phyloP scores from a whole-genome alignment of 345 rosid species.

The Pugionium dolabratum region DNA sequence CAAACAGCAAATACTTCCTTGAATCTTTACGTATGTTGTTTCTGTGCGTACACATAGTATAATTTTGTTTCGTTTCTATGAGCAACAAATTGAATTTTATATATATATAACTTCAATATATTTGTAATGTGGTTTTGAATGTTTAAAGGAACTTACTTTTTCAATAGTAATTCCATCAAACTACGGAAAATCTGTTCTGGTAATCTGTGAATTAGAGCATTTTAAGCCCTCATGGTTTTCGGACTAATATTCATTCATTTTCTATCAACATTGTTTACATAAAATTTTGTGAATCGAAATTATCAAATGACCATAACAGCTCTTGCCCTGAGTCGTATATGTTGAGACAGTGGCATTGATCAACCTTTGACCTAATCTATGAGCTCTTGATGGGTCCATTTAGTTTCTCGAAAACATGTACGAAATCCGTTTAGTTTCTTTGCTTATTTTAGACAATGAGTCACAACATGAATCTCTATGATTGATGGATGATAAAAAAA shows the following conservation, averaged over 20 bases:
- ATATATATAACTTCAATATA: too few species aligned
- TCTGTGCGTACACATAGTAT: neutral
- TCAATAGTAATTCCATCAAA: neutral
- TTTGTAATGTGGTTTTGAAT: constrained; percentile 10
- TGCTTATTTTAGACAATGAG: constrained; percentile 30
- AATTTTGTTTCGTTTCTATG: constrained; percentile 30
- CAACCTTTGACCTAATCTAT: neutral
- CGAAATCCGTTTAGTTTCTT: constrained; percentile 10
- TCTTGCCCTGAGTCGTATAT: too few species aligned
- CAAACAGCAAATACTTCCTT: constrained; percentile 9
- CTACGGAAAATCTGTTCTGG: neutral
- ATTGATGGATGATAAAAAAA: constrained; percentile 2
- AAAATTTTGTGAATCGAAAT: too few species aligned
- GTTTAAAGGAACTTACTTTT: too few species aligned
- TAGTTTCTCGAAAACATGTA: constrained; percentile 15
- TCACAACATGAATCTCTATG: neutral
- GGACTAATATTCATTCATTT: too few species aligned
- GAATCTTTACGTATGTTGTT: too few species aligned
- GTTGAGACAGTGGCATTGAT: too few species aligned
- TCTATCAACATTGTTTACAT: too few species aligned
- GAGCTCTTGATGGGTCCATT: neutral
- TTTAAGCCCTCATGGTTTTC: too few species aligned
- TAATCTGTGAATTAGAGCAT: neutral
- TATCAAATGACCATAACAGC: too few species aligned
- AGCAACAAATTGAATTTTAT: too few species aligned